Evolutionary conservation across 2,329 filamentous ascomycete genomes (phyloP).

Genomic region (Scedosporium aurantiacum): DNA sequence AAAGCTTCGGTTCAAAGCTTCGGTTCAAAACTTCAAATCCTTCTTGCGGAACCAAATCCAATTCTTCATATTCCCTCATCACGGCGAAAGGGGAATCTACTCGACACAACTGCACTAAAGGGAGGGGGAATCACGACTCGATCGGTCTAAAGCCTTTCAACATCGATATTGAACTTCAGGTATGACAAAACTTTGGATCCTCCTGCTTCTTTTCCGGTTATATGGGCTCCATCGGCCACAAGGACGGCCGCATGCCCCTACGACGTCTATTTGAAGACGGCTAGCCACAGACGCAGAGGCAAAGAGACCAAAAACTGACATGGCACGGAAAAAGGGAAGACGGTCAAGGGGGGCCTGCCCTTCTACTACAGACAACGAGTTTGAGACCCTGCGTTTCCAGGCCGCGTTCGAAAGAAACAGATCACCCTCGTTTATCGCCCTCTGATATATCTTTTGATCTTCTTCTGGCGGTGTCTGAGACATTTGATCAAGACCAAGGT

Average conservation of each 20-base stretch:
- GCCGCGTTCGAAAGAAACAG: neutral
- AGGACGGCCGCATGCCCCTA: neutral
- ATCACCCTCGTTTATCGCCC: neutral
- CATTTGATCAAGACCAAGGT: neutral
- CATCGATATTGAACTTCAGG: neutral
- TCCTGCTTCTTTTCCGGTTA: neutral
- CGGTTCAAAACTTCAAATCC: neutral
- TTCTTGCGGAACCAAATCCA: neutral
- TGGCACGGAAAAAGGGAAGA: neutral
- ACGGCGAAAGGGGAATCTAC: too few relatives aligned
- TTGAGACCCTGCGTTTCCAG: neutral
- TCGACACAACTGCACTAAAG: too few relatives aligned
- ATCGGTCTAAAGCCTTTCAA: too few relatives aligned
- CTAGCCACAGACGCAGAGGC: neutral
- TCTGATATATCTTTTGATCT: neutral
- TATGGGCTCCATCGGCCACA: neutral
- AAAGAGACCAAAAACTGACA: too few relatives aligned
- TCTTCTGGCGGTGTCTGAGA: neutral
- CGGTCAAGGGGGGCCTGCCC: neutral
- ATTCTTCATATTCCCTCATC: too few relatives aligned
- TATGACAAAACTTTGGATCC: neutral
- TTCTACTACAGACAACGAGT: neutral
- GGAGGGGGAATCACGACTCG: neutral
- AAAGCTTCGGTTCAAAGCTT: neutral
- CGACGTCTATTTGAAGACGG: neutral